Percentiles rank a stretch among this genome's conserved stretches.
Conservation (phyloP, 139 green algal genomes). For the Mychonastes homosphaera region DNA sequence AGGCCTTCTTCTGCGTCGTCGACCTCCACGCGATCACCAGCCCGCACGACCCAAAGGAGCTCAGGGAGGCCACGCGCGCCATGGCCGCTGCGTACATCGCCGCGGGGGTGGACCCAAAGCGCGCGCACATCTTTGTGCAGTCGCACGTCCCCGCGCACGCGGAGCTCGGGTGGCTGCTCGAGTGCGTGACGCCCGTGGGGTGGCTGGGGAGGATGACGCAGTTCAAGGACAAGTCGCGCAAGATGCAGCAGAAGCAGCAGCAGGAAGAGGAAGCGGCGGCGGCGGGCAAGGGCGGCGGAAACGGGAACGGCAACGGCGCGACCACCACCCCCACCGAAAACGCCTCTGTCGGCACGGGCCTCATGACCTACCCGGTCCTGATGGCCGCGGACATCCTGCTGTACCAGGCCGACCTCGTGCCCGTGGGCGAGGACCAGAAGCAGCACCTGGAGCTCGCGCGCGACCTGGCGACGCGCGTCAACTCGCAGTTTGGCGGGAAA, state of each 20-base stretch:
- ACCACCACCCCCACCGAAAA: not conserved
- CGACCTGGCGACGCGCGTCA: constrained; percentile 73
- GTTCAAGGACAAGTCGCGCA: constrained; percentile 91
- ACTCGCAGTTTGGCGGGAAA: constrained; percentile 81
- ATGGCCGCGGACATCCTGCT: constrained; percentile 99
- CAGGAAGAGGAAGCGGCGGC: too few relatives aligned
- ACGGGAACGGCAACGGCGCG: not conserved
- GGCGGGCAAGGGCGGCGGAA: not conserved
- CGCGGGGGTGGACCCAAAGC: constrained; percentile 75
- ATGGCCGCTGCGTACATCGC: constrained; percentile 89
- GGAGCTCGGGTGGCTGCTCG: constrained; percentile 91
- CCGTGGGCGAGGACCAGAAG: constrained; percentile 95
- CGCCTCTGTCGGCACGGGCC: constrained; percentile 56
- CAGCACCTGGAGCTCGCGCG: constrained; percentile 90
- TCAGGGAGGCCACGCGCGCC: constrained; percentile 56
- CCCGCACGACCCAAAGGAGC: constrained; percentile 75
- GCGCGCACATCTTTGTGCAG: constrained; percentile 78
- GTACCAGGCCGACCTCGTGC: constrained; percentile 94
- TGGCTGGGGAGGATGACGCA: constrained; percentile 97
- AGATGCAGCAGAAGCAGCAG: too few relatives aligned
- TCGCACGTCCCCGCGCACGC: constrained; percentile 85
- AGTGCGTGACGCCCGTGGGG: constrained; percentile 81
- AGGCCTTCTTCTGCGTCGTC: constrained; percentile 93
- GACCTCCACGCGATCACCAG: constrained; percentile 93
- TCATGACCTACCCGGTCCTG: constrained; percentile 97